These are phyloP conservation scores for Globisporangium paddicum DNA, from an alignment of 352 stramenopile species.

Conservation along the genomic window DNA sequence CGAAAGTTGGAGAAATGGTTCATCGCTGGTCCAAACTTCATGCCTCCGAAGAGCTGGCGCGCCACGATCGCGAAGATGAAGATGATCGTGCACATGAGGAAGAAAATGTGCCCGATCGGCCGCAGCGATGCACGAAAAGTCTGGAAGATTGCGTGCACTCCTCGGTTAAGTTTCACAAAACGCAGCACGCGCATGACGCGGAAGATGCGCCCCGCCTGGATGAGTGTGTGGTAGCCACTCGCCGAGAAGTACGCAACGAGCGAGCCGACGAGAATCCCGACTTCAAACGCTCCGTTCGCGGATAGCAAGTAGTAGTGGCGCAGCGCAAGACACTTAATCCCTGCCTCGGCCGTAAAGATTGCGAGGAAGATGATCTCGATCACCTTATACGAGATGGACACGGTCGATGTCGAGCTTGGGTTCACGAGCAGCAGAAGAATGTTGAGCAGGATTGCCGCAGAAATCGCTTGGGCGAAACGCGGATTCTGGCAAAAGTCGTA, in stretches of 20 bases:
- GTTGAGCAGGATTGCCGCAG: slow-evolving; percentile 67
- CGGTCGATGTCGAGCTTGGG: slow-evolving; percentile 23
- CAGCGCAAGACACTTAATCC: slow-evolving; percentile 55
- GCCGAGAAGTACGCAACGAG: slow-evolving; percentile 60
- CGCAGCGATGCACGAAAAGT: slow-evolving; percentile 65
- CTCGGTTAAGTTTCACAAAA: slow-evolving; percentile 67
- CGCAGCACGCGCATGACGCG: slow-evolving; percentile 74
- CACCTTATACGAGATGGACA: slow-evolving; percentile 33
- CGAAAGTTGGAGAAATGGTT: slow-evolving; percentile 75
- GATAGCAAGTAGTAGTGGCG: slow-evolving; percentile 64
- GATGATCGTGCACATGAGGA: slow-evolving; percentile 78
- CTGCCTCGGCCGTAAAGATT: slow-evolving; percentile 50
- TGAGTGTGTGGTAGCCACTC: slow-evolving; percentile 56
- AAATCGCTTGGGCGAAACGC: slow-evolving; percentile 48
- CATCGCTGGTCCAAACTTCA: slow-evolving; percentile 51
- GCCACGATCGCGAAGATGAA: slow-evolving; percentile 79
- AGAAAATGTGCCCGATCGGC: slow-evolving; percentile 74
- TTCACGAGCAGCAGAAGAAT: slow-evolving; percentile 62
- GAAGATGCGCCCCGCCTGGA: slow-evolving; percentile 68
- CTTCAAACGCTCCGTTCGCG: slow-evolving; percentile 51
- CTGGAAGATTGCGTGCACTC: slow-evolving; percentile 73
- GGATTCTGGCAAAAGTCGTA: slow-evolving; percentile 61
- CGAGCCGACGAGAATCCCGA: slow-evolving; percentile 56
- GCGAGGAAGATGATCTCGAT: slow-evolving; percentile 71
- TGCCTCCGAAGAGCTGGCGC: slow-evolving; percentile 65